phyloP scores from a whole-genome alignment of 768 basidiomycete species.

The Trametes sanguinea region DNA sequence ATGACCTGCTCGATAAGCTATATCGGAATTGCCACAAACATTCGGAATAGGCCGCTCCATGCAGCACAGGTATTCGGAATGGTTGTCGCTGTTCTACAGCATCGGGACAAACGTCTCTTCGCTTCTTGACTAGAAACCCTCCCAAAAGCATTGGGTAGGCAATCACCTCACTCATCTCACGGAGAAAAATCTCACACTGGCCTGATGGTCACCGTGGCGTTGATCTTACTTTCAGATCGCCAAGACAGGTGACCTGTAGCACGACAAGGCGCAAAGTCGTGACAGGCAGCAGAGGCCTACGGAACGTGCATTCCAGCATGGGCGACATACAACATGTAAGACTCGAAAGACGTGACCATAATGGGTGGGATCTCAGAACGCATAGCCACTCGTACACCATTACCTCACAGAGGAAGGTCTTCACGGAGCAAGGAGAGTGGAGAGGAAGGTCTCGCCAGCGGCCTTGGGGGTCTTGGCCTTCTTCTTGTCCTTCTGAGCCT shows the following conservation, averaged over 20 bases:
- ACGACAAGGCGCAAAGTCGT: no score
- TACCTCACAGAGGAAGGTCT: not conserved
- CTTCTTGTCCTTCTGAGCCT: slow-evolving; percentile 59
- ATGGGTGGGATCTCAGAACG: slow-evolving; percentile 4
- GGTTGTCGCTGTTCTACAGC: not conserved
- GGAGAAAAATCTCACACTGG: not conserved
- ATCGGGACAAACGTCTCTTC: not conserved
- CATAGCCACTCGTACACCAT: slow-evolving; percentile 19
- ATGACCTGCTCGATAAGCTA: not conserved
- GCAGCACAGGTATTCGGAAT: not conserved
- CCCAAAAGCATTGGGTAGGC: no score
- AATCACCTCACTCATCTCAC: no score
- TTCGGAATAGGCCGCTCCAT: not conserved
- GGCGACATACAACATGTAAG: slow-evolving; percentile 22
- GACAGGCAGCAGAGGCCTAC: slow-evolving; percentile 10
- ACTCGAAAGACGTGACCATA: slow-evolving; percentile 19
- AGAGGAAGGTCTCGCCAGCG: slow-evolving; percentile 83
- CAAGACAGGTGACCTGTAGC: not conserved
- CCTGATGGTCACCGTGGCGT: no score
- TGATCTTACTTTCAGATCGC: not conserved
- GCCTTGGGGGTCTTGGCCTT: slow-evolving; percentile 62
- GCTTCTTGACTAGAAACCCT: no score
- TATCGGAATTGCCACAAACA: not conserved
- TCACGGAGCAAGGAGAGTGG: slow-evolving; percentile 85
- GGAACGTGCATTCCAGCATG: slow-evolving; percentile 19